phyloP scores from a whole-genome alignment of 768 basidiomycete species.

The Hypholoma sublateritium region DNA sequence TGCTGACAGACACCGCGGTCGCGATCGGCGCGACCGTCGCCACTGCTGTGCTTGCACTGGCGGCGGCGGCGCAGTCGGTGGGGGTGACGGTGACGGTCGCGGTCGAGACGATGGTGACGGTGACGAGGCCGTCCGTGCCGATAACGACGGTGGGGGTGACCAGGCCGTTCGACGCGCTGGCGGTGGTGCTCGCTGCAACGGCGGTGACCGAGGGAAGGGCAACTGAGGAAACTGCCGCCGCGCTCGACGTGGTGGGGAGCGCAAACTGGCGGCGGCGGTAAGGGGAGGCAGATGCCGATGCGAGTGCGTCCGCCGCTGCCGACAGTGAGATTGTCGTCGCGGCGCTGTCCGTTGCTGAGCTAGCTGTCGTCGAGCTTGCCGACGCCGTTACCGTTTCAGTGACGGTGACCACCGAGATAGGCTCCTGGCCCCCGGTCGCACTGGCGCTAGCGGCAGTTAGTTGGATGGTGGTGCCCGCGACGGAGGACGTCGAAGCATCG shows the following conservation, averaged over 20 bases:
- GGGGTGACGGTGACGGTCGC: constrained; percentile 23
- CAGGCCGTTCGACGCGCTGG: constrained; percentile 12
- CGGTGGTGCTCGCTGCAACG: constrained; percentile 6
- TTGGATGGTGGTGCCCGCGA: constrained; percentile 2
- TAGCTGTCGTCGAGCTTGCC: not conserved
- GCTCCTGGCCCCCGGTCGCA: constrained; percentile 1
- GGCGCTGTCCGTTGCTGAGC: not conserved
- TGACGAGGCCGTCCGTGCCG: constrained; percentile 32
- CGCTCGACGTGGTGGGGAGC: not conserved
- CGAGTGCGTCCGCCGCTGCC: not conserved
- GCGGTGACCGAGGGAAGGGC: constrained; percentile 12
- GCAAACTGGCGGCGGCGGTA: not conserved
- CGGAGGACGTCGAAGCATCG: not conserved
- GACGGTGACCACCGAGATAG: not conserved
- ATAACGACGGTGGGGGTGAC: constrained; percentile 28
- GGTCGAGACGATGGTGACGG: constrained; percentile 34
- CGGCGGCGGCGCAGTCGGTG: constrained; percentile 17
- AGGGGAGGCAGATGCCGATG: not conserved
- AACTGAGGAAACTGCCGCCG: not conserved
- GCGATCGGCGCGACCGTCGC: constrained; percentile 4
- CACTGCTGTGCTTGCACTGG: constrained; percentile 5
- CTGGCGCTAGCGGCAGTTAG: constrained; percentile 3
- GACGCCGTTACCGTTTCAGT: not conserved
- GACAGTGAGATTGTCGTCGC: not conserved
- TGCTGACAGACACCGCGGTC: constrained; percentile 8